These are phyloP conservation scores for Quercus wislizeni DNA, from an alignment of 306 rosid genomes.

Conservation along the genomic window DNA sequence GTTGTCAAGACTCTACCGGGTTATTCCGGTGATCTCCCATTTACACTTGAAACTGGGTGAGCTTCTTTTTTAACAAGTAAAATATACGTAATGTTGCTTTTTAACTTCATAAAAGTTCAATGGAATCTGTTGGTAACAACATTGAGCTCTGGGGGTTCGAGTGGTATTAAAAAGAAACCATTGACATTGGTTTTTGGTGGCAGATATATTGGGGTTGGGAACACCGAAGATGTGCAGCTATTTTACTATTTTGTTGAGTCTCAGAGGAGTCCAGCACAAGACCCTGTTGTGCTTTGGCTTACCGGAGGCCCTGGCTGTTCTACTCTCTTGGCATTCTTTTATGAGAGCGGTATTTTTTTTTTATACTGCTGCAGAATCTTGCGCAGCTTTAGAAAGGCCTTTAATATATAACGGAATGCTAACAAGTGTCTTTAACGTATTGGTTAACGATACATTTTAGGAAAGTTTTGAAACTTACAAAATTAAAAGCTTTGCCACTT, in stretches of 20 bases:
- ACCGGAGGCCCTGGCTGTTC: slow-evolving; percentile 36
- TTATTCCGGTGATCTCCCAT: slow-evolving; percentile 20
- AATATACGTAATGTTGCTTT: neutral
- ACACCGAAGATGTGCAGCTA: slow-evolving; percentile 8
- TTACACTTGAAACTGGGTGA: slow-evolving; percentile 31
- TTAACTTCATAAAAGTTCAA: neutral
- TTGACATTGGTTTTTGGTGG: neutral
- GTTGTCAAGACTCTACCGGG: slow-evolving; percentile 27
- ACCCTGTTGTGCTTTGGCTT: slow-evolving; percentile 29
- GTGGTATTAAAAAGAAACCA: neutral
- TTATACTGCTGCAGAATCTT: too few relatives aligned
- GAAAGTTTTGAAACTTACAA: too few relatives aligned
- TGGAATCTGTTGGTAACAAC: too few relatives aligned
- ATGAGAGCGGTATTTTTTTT: slow-evolving; percentile 16
- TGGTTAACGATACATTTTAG: too few relatives aligned
- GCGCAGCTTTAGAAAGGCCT: too few relatives aligned
- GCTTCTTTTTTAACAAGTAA: neutral
- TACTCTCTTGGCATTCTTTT: slow-evolving; percentile 22
- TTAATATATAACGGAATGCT: too few relatives aligned
- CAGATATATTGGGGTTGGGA: slow-evolving; percentile 27
- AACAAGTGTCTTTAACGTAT: too few relatives aligned
- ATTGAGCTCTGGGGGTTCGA: neutral
- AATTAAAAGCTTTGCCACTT: too few relatives aligned
- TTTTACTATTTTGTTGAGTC: slow-evolving; percentile 31
- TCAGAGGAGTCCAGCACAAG: slow-evolving; percentile 21